Conservation (phyloP, 805 yeast genomes). For the Scheffersomyces spartinae region DNA sequence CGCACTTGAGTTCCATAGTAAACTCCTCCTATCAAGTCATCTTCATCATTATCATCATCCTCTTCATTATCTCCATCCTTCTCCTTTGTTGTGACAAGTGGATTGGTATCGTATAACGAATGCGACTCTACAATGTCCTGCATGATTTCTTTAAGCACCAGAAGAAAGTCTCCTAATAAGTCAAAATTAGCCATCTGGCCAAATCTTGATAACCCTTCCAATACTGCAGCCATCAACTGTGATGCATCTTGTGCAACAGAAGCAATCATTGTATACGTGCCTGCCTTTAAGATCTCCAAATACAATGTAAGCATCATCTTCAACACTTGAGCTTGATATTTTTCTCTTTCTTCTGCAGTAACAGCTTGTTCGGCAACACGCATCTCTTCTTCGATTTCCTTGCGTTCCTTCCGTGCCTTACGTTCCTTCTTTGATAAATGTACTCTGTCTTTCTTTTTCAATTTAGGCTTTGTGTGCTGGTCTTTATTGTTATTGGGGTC, state of each 20-base stretch:
- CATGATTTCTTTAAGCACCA: conserved; percentile 77
- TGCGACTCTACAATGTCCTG: conserved; percentile 37
- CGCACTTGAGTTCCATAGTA: conserved; percentile 39
- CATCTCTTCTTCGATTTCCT: conserved; percentile 82
- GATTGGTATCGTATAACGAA: conserved; percentile 20
- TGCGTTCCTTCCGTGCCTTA: conserved; percentile 77
- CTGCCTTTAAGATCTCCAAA: conserved; percentile 53
- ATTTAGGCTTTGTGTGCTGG: conserved; percentile 29
- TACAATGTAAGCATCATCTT: conserved; percentile 64
- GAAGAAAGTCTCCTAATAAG: conserved; percentile 82
- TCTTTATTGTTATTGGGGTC: conserved; percentile 51
- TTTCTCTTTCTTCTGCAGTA: conserved; percentile 78
- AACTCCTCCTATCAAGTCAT: conserved; percentile 16
- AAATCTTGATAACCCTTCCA: conserved; percentile 84
- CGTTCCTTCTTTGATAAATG: conserved; percentile 86
- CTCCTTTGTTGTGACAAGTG: too few relatives aligned
- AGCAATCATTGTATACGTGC: conserved; percentile 15
- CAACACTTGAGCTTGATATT: conserved; percentile 73
- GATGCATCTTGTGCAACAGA: conserved; percentile 33
- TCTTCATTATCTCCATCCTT: too few relatives aligned
- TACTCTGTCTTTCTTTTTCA: conserved; percentile 79
- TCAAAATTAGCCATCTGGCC: conserved; percentile 93
- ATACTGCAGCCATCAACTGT: conserved; percentile 68
- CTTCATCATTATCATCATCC: conserved; percentile 10
- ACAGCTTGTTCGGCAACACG: conserved; percentile 78